Evolutionary conservation across 495 filamentous ascomycete genomes (phyloP).

Genomic region (Cladorrhinum samala): DNA sequence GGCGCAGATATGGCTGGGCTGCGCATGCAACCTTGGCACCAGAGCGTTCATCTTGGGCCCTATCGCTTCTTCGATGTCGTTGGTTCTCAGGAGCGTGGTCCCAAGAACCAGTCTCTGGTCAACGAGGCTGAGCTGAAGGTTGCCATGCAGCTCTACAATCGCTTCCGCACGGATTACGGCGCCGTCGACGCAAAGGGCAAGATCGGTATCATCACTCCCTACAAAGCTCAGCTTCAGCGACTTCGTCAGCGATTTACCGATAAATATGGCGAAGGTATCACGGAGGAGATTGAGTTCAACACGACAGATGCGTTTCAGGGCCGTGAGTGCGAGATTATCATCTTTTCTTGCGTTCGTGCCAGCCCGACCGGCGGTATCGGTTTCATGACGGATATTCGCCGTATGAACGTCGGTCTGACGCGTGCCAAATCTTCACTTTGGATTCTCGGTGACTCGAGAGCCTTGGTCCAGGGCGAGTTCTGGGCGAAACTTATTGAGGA

Average conservation of each 20-base stretch:
- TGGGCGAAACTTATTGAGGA: constrained; percentile 82
- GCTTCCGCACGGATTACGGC: constrained; percentile 65
- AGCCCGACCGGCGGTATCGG: constrained; percentile 84
- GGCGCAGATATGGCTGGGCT: constrained; percentile 72
- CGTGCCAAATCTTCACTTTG: constrained; percentile 92
- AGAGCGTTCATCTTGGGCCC: constrained; percentile 70
- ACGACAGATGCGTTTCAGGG: constrained; percentile 98
- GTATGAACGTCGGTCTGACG: constrained; percentile 98
- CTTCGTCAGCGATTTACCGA: constrained; percentile 65
- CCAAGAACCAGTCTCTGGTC: constrained; percentile 79
- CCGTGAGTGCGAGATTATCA: constrained; percentile 93
- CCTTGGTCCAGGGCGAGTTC: constrained; percentile 78
- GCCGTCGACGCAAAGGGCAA: constrained; percentile 68
- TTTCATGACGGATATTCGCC: constrained; percentile 95
- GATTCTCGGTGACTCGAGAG: constrained; percentile 86
- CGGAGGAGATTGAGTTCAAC: constrained; percentile 85
- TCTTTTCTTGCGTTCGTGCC: constrained; percentile 96
- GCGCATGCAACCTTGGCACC: constrained; percentile 77
- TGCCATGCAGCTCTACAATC: constrained; percentile 75
- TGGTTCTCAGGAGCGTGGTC: constrained; percentile 72
- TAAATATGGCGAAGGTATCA: constrained; percentile 67
- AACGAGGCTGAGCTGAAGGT: constrained; percentile 81
- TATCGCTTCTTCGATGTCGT: constrained; percentile 98
- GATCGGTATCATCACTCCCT: constrained; percentile 94
- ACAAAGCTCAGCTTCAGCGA: constrained; percentile 84